These are phyloP conservation scores for Aspergillus neotritici DNA, from an alignment of 2,329 filamentous ascomycete genomes.

Conservation along the genomic window DNA sequence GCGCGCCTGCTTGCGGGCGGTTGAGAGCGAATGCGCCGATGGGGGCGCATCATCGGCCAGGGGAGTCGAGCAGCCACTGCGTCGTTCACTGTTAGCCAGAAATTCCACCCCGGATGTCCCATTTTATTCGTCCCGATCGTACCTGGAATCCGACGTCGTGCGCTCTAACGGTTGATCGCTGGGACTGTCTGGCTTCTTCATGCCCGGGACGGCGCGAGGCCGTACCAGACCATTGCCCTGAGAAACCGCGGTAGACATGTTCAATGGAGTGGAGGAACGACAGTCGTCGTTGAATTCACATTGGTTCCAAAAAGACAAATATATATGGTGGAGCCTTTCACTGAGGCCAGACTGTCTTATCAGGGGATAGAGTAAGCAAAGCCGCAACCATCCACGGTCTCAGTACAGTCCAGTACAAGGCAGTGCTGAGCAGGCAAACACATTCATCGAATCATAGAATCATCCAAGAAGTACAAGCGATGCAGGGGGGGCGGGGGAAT, in stretches of 20 bases:
- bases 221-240: conserved; percentile 25
- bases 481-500: no score
- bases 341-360: no score
- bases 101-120: no score
- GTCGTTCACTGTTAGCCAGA: not conserved
- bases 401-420: no score
- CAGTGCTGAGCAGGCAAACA: no score
- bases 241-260: conserved; percentile 28
- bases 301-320: conserved; percentile 8
- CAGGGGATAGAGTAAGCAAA: no score
- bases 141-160: conserved; percentile 35
- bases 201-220: conserved; percentile 28
- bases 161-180: conserved; percentile 25
- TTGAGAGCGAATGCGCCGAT: conserved; percentile 78
- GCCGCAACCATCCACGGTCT: no score
- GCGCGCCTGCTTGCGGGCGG: conserved; percentile 74
- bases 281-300: conserved; percentile 10
- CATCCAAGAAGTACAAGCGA: no score
- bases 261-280: not conserved
- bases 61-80: conserved; percentile 75
- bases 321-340: no score
- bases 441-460: no score
- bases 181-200: conserved; percentile 23
- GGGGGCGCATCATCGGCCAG: conserved; percentile 87
- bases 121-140: not conserved